A percentile compares a stretch with the other conserved stretches of the same genome.
phyloP scores from a whole-genome alignment of 2,329 filamentous ascomycete species.

The Talaromyces sp. region DNA sequence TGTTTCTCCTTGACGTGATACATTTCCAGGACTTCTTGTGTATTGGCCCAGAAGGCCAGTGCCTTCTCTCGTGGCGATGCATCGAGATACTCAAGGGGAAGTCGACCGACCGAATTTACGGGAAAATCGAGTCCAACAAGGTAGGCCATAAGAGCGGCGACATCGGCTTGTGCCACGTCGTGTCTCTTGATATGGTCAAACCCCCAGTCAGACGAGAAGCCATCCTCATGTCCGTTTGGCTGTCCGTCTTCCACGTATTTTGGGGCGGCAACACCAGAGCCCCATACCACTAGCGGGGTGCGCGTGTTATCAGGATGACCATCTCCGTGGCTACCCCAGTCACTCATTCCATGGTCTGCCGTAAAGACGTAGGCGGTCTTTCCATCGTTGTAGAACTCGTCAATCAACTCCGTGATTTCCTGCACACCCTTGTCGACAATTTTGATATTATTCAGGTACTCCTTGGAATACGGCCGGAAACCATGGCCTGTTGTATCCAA shows the following conservation, averaged over 20 bases:
- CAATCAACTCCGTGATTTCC: slow-evolving; percentile 75
- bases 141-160: slow-evolving; percentile 94
- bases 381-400: slow-evolving; percentile 77
- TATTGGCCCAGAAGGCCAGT: slow-evolving; percentile 77
- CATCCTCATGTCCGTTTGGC: slow-evolving; percentile 80
- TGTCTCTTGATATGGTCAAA: slow-evolving; percentile 76
- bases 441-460: slow-evolving; percentile 93
- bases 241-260: slow-evolving; percentile 52
- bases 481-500: slow-evolving; percentile 86
- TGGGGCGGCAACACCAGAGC: slow-evolving; percentile 80
- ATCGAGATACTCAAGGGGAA: slow-evolving; percentile 78
- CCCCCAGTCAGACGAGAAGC: slow-evolving; percentile 83
- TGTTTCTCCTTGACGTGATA: slow-evolving; percentile 88
- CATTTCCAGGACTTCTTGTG: slow-evolving; percentile 86
- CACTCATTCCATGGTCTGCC: slow-evolving; percentile 97
- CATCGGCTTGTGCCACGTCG: slow-evolving; percentile 89
- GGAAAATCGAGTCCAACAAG: slow-evolving; percentile 84
- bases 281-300: slow-evolving; percentile 90
- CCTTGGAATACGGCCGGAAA: slow-evolving; percentile 86
- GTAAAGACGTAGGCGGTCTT: slow-evolving; percentile 96
- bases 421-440: slow-evolving; percentile 86
- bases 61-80: slow-evolving; percentile 73
- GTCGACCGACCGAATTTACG: slow-evolving; percentile 90
- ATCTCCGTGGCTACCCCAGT: slow-evolving; percentile 98
- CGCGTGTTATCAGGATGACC: slow-evolving; percentile 96